Evolutionary conservation across 768 basidiomycete species (phyloP), one percentile per base, ranked within the genome.

Genomic region (Albatrellus ellisii): DNA sequence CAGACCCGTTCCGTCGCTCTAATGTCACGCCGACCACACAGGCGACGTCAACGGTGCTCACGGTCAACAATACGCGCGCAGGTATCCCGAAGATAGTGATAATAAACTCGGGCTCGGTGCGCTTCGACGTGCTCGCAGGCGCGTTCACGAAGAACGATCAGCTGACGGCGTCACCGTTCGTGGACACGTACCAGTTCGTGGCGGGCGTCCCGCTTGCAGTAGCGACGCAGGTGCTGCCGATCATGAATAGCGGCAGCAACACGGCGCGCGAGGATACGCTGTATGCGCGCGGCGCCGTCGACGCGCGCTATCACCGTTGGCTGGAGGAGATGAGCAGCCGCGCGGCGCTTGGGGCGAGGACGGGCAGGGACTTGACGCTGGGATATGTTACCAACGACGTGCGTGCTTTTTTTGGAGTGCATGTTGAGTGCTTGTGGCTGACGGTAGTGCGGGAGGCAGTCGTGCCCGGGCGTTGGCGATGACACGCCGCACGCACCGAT

Each of bases 91-190:
- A 69, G 48, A 62, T 84, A 49, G 71, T 81, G 56, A 72, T 86
- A 44, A 60, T 65, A 40, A 77, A 81, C 59, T 70, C 79, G 2
- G 79, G 72, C 9, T 72, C 66, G 9, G 64, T 75, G 51, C 74
- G 83, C 38, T 85, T 75, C 59, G 70, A 81, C 50, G 57, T 87
- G 39, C 77, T 74, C 53, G 50, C 66, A 1, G 86, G 86, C 1
- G 52, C 73, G 2, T 89, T 90, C 61, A 80, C 79, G 24, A 75
- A 75, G 56, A 83, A 88, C 55, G 85, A 90, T 56, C 78, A 86
- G 50, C 68, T 88, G 34, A 82, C 82, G 0, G 72, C 73, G 1
- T 76, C 73, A 5, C 83, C 87, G 0, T 90, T 82, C 54, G 57
- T 62, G 0, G 75, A 87, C 52, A 45, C 62, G 7, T 83, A 85